These are phyloP conservation scores for Sporothrix protearum DNA, from an alignment of 2,329 filamentous ascomycete genomes.

Conservation along the genomic window DNA sequence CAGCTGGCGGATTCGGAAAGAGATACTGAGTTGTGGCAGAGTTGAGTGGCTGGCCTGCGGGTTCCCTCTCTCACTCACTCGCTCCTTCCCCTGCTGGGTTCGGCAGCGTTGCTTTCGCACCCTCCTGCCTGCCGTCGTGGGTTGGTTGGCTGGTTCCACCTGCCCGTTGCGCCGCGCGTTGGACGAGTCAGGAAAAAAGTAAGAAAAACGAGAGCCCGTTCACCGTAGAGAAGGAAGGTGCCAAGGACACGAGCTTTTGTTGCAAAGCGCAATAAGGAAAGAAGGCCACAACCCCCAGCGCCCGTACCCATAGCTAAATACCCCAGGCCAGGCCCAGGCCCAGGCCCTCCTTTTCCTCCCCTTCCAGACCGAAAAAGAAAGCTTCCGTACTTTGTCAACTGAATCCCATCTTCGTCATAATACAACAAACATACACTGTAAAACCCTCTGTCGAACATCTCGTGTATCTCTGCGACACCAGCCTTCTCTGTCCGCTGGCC, in stretches of 20 bases:
- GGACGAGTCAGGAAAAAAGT: background rate
- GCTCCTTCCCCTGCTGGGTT: background rate
- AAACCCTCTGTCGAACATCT: background rate
- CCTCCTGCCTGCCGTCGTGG: background rate
- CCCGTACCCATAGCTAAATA: too few species aligned
- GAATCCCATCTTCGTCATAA: background rate
- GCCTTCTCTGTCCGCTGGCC: background rate
- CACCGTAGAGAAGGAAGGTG: background rate
- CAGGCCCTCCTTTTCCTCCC: background rate
- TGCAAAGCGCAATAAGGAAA: conserved; percentile 4
- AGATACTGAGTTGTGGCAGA: too few species aligned
- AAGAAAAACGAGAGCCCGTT: background rate
- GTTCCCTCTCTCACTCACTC: background rate
- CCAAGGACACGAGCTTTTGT: conserved; percentile 12
- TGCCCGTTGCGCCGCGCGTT: background rate
- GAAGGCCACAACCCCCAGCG: background rate
- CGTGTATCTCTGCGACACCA: background rate
- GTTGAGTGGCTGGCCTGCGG: background rate
- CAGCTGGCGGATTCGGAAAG: background rate
- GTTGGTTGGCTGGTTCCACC: background rate
- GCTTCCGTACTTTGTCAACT: background rate
- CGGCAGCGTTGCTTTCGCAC: background rate
- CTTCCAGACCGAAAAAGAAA: conserved; percentile 9
- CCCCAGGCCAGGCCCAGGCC: background rate
- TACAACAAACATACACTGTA: background rate